phyloP scores from a whole-genome alignment of 306 rosid species.

The Begonia loranthoides region DNA sequence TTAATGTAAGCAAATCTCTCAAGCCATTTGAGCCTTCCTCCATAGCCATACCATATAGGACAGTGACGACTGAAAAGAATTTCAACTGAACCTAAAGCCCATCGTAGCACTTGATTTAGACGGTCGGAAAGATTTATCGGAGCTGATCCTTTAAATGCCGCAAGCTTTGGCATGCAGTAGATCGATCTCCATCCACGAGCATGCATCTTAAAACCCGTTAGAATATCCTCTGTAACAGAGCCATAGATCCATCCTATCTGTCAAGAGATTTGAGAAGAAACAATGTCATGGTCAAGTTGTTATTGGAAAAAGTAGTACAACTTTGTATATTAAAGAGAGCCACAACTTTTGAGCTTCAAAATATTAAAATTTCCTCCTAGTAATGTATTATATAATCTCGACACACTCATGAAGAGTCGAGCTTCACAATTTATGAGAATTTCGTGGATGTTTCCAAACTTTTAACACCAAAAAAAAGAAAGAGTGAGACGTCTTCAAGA shows the following conservation, averaged over 20 bases:
- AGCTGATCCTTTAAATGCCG: constrained; percentile 98
- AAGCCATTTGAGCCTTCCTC: constrained; percentile 91
- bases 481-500: too few relatives aligned
- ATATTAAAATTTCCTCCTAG: too few relatives aligned
- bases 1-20: constrained; percentile 91
- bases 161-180: constrained; percentile 80
- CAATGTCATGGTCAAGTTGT: too few relatives aligned
- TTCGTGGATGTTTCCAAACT: too few relatives aligned
- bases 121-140: constrained; percentile 98
- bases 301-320: too few relatives aligned
- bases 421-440: too few relatives aligned
- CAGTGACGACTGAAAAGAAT: constrained; percentile 93
- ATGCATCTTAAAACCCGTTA: constrained; percentile 98
- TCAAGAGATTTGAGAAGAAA: background rate
- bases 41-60: constrained; percentile 94
- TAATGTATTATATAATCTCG: too few relatives aligned
- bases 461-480: too few relatives aligned
- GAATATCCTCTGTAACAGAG: constrained; percentile 97
- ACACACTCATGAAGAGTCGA: too few relatives aligned
- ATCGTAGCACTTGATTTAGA: constrained; percentile 93
- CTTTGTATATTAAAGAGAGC: too few relatives aligned
- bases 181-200: constrained; percentile 99
- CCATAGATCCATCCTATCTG: constrained; percentile 99
- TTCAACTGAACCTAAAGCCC: constrained; percentile 98
- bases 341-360: too few relatives aligned